phyloP scores from a whole-genome alignment of 345 rosid species.

The Gossypium rotundifolium region DNA sequence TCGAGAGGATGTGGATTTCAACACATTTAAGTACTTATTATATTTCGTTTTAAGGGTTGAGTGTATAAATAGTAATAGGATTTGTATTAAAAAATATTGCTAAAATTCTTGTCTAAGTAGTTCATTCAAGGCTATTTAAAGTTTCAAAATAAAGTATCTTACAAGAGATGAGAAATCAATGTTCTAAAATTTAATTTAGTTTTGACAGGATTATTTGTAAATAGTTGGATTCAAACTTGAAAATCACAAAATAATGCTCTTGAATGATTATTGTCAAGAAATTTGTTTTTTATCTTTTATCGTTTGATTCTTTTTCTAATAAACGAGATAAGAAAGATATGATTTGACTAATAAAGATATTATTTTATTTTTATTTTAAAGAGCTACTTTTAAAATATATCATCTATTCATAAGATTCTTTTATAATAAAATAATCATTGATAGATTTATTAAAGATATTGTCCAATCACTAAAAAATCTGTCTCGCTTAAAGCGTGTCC shows the following conservation, averaged over 20 bases:
- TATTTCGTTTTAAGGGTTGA: no score
- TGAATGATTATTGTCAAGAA: neutral
- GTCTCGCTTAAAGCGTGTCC: neutral
- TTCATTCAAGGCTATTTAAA: neutral
- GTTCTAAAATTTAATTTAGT: neutral
- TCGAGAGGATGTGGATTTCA: no score
- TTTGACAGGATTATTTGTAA: neutral
- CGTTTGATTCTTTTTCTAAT: neutral
- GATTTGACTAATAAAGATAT: neutral
- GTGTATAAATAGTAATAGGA: no score
- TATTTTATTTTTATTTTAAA: neutral
- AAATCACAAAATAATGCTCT: neutral
- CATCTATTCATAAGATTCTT: neutral
- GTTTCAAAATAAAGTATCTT: neutral
- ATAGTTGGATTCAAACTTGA: neutral
- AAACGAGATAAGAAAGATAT: neutral
- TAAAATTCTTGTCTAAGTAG: neutral
- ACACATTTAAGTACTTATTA: no score
- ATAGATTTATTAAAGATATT: neutral
- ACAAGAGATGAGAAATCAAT: neutral
- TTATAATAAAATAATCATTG: neutral
- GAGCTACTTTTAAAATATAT: neutral
- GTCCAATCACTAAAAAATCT: neutral
- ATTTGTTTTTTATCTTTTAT: no score
- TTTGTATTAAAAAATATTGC: no score